Conservation (phyloP, 2,329 filamentous ascomycete species). For the Fusarium sp. region DNA sequence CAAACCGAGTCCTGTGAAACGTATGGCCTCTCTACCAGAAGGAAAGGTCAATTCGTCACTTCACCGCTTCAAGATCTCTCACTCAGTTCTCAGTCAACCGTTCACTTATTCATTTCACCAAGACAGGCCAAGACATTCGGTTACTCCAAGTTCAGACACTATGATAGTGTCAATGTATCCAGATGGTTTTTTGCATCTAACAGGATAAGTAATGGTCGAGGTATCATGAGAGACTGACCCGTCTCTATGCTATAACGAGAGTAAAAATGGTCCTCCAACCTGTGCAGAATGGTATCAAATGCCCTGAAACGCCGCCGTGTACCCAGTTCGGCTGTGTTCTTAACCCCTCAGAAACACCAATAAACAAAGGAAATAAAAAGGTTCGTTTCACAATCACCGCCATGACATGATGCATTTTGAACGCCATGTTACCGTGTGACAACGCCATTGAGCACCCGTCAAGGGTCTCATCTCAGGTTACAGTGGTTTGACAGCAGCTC, state of each 20-base stretch:
- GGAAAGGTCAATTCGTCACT: neutral
- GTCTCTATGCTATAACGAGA: constrained; percentile 31
- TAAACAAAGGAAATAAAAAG: constrained; percentile 1
- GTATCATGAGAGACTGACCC: constrained; percentile 26
- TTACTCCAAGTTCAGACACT: neutral
- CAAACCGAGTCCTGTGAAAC: neutral
- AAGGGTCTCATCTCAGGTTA: constrained; percentile 19
- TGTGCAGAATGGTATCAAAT: constrained; percentile 46
- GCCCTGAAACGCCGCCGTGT: constrained; percentile 37
- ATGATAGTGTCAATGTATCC: neutral
- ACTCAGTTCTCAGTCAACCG: neutral
- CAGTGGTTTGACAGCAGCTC: constrained; percentile 6
- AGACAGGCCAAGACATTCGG: neutral
- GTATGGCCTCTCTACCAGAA: neutral
- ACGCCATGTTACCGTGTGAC: constrained; percentile 18
- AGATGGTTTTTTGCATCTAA: constrained; percentile 22
- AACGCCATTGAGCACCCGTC: constrained; percentile 22
- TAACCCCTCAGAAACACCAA: constrained; percentile 32
- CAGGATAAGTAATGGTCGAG: constrained; percentile 12
- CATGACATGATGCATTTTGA: constrained; percentile 11
- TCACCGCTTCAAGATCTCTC: neutral
- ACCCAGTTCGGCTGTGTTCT: constrained; percentile 17
- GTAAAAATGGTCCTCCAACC: constrained; percentile 31
- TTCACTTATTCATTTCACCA: neutral
- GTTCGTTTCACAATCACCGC: constrained; percentile 12